Percentiles rank a stretch among this genome's conserved stretches.
phyloP scores from a whole-genome alignment of 2,329 filamentous ascomycete species.

The Chrysosporium keratinophilum region DNA sequence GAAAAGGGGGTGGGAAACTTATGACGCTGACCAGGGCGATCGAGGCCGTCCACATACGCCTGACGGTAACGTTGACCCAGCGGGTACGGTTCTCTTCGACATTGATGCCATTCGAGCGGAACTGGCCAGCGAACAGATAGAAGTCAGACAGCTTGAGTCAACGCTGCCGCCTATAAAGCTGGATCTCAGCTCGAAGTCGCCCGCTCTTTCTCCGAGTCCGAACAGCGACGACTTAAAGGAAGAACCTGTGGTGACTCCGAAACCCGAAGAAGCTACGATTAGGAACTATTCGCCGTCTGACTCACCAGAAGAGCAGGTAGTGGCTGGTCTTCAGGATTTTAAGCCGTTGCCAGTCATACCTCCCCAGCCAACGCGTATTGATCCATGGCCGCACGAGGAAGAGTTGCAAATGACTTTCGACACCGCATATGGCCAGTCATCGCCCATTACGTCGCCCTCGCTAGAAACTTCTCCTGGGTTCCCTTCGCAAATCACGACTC shows the following conservation, averaged over 20 bases:
- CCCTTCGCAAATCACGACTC: neutral
- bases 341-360: conserved; percentile 3
- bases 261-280: neutral
- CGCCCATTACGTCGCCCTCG: neutral
- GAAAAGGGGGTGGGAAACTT: conserved; percentile 89
- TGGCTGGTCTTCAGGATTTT: neutral
- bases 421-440: conserved; percentile 44
- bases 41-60: conserved; percentile 22
- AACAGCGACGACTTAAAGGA: neutral
- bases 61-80: conserved; percentile 25
- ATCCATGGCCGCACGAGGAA: conserved; percentile 22
- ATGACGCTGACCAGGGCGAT: conserved; percentile 53
- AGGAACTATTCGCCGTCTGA: neutral
- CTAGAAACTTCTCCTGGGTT: neutral
- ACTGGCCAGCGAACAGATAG: conserved; percentile 59
- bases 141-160: conserved; percentile 72
- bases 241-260: neutral
- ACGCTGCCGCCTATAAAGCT: conserved; percentile 87
- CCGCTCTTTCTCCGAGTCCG: conserved; percentile 12
- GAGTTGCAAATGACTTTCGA: conserved; percentile 62
- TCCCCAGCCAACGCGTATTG: neutral
- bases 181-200: conserved; percentile 37
- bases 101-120: conserved; percentile 87
- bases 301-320: neutral
- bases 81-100: conserved; percentile 67